Evolutionary conservation across 176 grass and related monocot genomes (phyloP), one percentile per base, ranked within the genome.

Genomic region (Paspalum notatum): DNA sequence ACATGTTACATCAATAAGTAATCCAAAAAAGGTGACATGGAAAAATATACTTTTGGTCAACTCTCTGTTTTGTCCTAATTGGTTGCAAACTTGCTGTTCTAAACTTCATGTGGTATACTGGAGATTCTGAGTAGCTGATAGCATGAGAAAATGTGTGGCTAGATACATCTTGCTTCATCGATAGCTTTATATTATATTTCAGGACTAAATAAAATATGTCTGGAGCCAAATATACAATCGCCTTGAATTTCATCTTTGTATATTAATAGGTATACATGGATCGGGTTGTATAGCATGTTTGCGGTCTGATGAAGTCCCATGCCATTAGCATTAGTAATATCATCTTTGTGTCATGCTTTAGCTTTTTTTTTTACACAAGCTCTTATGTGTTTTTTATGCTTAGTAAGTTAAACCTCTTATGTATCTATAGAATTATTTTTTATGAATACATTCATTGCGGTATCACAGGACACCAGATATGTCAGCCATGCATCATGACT

Each of bases 401-500:
- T 76, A 75, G 48, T 83, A 27, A 70, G 40, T 65, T 40, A 20
- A 16, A 32, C 4, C 18, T 66, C n/a, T 80, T 55, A 75, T 74
- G 26, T 61, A 44, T 24, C 26, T 50, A 25, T 40, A n/a, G 12
- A 43, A 43, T 1, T 2, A 46, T 61, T 14, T 41, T 79, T 66
- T 42, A 62, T 72, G 12, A 46, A 74, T 66, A 60, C 21, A 15
- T 50, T 74, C 32, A 58, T 60, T 67, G 12, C 38, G 61, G 41
- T 66, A 81, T 82, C 82, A 54, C 90, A 98, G 95, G 83, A 98
- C 90, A 6, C 95, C 92, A 12, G 74, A 89, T 79, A 91, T 98
- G 95, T 93, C 92, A 49, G 90, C 92, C 48, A 98, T 98, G 92
- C 95, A 98, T 82, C 95, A 95, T 47, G 92, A 98, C 66, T 72